Conservation (phyloP, 768 basidiomycete genomes). For the Dacryopinax primogenitus region DNA sequence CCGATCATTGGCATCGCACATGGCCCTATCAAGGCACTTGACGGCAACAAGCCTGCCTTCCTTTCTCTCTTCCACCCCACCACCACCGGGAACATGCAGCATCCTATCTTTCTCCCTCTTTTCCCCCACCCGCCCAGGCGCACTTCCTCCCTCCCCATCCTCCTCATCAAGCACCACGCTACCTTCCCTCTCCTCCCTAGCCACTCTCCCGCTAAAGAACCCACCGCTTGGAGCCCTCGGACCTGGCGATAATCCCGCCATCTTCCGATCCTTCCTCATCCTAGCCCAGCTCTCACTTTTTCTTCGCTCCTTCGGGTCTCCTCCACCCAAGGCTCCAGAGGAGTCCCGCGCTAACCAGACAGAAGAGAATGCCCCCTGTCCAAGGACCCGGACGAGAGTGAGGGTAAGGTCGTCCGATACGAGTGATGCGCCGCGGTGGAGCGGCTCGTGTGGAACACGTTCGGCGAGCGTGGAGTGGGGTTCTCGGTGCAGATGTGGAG, state of each 20-base stretch:
- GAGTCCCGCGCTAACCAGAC: constrained; percentile 61
- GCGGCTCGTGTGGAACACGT: not conserved
- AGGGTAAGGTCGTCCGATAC: constrained; percentile 10
- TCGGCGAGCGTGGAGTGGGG: not conserved
- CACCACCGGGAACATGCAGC: constrained; percentile 30
- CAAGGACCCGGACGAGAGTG: constrained; percentile 41
- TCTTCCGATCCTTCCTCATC: constrained; percentile 12
- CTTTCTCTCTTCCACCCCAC: constrained; percentile 16
- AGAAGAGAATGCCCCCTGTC: constrained; percentile 59
- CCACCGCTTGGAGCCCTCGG: not conserved
- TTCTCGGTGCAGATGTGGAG: constrained; percentile 1
- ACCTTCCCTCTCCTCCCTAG: constrained; percentile 2
- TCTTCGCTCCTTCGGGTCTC: constrained; percentile 11
- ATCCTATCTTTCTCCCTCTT: constrained; percentile 22
- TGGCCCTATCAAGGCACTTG: constrained; percentile 38
- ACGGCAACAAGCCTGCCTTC: constrained; percentile 35
- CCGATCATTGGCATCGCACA: constrained; percentile 47
- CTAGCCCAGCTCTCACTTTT: constrained; percentile 15
- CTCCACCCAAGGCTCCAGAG: constrained; percentile 10
- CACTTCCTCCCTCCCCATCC: constrained; percentile 16
- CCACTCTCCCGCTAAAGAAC: constrained; percentile 6
- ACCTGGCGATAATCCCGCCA: constrained; percentile 15
- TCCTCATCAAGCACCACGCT: constrained; percentile 15
- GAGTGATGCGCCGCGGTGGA: not conserved
- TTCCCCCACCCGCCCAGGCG: not conserved